A percentile compares a stretch with the other conserved stretches of the same genome.
These are phyloP conservation scores for Cryphonectria radicalis DNA, from an alignment of 2,329 filamentous ascomycete species.

Conservation along the genomic window DNA sequence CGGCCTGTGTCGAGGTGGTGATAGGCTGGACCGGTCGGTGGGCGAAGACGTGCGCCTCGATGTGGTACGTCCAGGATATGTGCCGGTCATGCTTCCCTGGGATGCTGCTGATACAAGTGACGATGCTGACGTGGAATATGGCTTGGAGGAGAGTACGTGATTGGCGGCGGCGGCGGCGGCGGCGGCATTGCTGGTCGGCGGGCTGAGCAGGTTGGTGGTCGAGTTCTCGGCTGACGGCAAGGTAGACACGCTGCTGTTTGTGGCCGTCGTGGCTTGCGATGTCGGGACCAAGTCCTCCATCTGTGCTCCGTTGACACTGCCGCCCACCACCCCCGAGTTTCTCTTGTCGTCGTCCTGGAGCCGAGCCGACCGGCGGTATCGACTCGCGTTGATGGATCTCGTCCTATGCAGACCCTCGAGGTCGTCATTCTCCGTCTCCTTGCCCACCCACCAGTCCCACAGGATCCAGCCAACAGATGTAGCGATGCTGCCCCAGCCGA, in stretches of 20 bases:
- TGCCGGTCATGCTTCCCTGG: slow-evolving; percentile 35
- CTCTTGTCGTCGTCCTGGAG: slow-evolving; percentile 32
- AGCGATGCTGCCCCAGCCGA: slow-evolving; percentile 79
- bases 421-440: slow-evolving; percentile 53
- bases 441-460: slow-evolving; percentile 88
- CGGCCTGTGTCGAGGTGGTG: slow-evolving; percentile 38
- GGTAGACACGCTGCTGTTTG: slow-evolving; percentile 35
- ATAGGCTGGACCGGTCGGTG: slow-evolving; percentile 39
- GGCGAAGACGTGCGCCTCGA: slow-evolving; percentile 36
- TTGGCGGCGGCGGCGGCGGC: slow-evolving; percentile 36
- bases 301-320: slow-evolving; percentile 33
- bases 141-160: slow-evolving; percentile 40
- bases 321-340: slow-evolving; percentile 31
- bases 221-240: slow-evolving; percentile 51
- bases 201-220: slow-evolving; percentile 47
- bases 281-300: slow-evolving; percentile 21
- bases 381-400: slow-evolving; percentile 40
- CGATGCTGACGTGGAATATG: slow-evolving; percentile 57
- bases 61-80: slow-evolving; percentile 33
- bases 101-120: slow-evolving; percentile 55
- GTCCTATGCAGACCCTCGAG: slow-evolving; percentile 45
- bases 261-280: slow-evolving; percentile 23
- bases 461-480: slow-evolving; percentile 88
- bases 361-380: slow-evolving; percentile 35
- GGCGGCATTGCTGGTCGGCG: slow-evolving; percentile 29